Percentiles rank a stretch among this genome's conserved stretches.
These are phyloP conservation scores for Eimeria necatrix DNA, from an alignment of 169 alveolate species.

Conservation along the genomic window DNA sequence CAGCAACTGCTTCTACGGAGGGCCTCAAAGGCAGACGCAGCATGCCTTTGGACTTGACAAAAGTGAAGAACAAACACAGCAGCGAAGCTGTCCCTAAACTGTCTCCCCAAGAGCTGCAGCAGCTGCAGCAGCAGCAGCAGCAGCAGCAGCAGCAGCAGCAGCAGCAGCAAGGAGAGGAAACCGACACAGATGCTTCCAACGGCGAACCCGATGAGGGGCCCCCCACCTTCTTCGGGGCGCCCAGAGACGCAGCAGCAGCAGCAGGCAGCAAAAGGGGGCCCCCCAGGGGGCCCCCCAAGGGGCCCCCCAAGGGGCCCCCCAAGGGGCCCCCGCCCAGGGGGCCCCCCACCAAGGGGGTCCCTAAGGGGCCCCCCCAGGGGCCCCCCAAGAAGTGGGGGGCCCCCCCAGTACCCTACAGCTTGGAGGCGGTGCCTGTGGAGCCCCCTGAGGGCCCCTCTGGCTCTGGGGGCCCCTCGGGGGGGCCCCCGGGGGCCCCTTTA, in stretches of 20 bases:
- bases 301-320: no score
- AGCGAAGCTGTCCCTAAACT: conserved; percentile 51
- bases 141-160: no score
- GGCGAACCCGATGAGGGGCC: neutral
- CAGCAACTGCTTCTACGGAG: no score
- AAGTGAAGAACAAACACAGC: conserved; percentile 41
- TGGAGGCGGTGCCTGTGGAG: neutral
- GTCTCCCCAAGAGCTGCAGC: conserved; percentile 50
- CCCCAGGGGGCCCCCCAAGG: no score
- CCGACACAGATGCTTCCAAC: neutral
- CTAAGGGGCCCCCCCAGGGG: neutral
- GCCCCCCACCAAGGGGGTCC: no score
- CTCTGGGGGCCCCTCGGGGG: neutral
- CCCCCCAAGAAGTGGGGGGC: neutral
- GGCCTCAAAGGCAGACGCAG: neutral
- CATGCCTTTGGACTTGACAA: conserved; percentile 47
- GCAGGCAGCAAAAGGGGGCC: no score
- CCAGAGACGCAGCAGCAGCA: no score
- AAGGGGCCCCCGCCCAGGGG: no score
- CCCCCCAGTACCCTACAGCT: neutral
- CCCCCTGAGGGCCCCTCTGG: neutral
- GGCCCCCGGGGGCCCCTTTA: neutral
- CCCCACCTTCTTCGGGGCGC: neutral
- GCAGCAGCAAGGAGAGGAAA: neutral
- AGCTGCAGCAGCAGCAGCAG: conserved; percentile 23